Percentiles rank a stretch among this genome's conserved stretches.
These are phyloP conservation scores for Farysia itapuensis DNA, from an alignment of 1,284 basidiomycete species.

Conservation along the genomic window DNA sequence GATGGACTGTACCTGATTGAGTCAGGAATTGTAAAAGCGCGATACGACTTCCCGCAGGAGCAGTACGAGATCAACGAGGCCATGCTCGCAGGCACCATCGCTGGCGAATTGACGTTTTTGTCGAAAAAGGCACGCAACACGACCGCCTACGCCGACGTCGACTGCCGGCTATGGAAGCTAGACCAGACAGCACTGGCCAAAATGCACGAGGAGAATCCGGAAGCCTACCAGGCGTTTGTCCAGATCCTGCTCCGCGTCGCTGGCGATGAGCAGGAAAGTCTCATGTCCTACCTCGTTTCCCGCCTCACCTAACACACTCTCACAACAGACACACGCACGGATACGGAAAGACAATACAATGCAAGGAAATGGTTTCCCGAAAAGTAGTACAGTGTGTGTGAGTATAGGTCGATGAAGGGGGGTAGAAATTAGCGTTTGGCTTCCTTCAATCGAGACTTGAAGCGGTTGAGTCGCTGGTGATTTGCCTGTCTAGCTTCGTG, in stretches of 20 bases:
- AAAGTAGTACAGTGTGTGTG: no score
- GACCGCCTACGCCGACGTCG: constrained; percentile 50
- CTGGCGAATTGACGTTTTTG: constrained; percentile 55
- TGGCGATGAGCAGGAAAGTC: constrained; percentile 53
- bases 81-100: constrained; percentile 58
- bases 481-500: constrained; percentile 48
- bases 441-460: constrained; percentile 47
- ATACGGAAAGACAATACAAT: no score
- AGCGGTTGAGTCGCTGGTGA: constrained; percentile 47
- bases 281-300: constrained; percentile 57
- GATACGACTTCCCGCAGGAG: constrained; percentile 55
- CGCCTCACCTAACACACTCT: constrained; percentile 35
- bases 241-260: constrained; percentile 50
- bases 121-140: constrained; percentile 49
- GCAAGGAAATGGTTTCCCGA: no score
- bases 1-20: constrained; percentile 63
- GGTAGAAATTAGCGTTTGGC: constrained; percentile 41
- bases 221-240: constrained; percentile 34
- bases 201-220: constrained; percentile 24
- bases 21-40: constrained; percentile 53
- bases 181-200: constrained; percentile 22
- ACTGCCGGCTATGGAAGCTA: constrained; percentile 51
- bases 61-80: constrained; percentile 58
- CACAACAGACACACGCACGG: not conserved
- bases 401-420: no score